These are phyloP conservation scores for Saturnispora quitensis DNA, from an alignment of 805 yeast genomes.

Conservation along the genomic window DNA sequence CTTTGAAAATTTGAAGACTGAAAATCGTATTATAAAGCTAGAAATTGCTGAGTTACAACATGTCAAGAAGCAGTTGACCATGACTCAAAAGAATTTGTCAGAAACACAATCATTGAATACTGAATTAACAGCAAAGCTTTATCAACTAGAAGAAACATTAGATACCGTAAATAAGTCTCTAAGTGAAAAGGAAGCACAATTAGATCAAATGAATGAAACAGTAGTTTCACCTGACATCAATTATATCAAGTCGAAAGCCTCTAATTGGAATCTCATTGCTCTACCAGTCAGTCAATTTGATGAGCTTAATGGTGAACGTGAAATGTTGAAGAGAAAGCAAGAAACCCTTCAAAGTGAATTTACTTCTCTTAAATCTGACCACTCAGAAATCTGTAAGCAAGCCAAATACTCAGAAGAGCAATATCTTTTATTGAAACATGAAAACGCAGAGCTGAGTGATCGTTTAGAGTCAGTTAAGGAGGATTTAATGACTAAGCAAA, in stretches of 20 bases:
- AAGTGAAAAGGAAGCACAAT: slow-evolving; percentile 1
- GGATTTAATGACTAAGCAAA: not conserved
- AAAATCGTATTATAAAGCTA: not conserved
- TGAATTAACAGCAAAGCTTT: not conserved
- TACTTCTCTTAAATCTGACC: not conserved
- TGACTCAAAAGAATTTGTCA: not conserved
- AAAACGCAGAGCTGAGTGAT: not conserved
- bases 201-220: not conserved
- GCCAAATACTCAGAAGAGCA: not conserved
- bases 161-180: not conserved
- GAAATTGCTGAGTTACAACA: not conserved
- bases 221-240: slow-evolving; percentile 15
- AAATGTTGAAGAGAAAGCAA: not conserved
- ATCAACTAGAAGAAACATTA: not conserved
- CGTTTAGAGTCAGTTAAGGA: not conserved
- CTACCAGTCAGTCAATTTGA: slow-evolving; percentile 10
- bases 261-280: slow-evolving; percentile 9
- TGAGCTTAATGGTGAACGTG: slow-evolving; percentile 3
- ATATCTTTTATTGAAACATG: not conserved
- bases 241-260: slow-evolving; percentile 13
- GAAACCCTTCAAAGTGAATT: not conserved
- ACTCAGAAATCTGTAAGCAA: not conserved
- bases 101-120: not conserved
- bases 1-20: not conserved
- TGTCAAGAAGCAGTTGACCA: not conserved